Base-by-base conservation (phyloP, 2,329 filamentous ascomycete genomes). In the Capronia epimyces region DNA sequence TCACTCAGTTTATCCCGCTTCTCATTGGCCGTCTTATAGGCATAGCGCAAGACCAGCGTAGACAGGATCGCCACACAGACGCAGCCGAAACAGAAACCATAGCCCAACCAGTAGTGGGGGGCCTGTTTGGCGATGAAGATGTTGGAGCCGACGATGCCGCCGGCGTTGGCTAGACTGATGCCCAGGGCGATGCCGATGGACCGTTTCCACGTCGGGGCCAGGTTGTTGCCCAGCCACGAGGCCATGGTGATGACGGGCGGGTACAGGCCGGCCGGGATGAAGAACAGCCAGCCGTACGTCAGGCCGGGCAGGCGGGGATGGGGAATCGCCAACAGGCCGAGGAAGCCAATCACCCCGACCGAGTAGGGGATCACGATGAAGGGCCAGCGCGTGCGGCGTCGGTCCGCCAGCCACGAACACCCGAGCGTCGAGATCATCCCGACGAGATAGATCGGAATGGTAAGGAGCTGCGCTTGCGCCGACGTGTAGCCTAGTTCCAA, bases 181-280 rank as follows among this genome's bases (percentile, higher is more conserved):
- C 82, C 79, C 12, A 85, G 68, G 0, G 81, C 82, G 43, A 83
- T 86, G 1, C 80, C 81, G 2, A 82, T 80, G 1, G 81, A 81
- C 0, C 84, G 74, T 65, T 87, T 87, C 0, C 82, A 85, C 65
- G 86, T 82, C 0, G 82, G 82, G 0, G 80, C 82, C 0, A 87
- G 80, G 52, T 87, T 87, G 64, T 85, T 85, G 1, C 83, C 83
- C 0, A 83, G 80, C 83, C 84, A 86, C 1, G 79, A 82, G 0
- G 87, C 71, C 0, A 82, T 81, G 0, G 67, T 56, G 22, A 74
- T 77, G 32, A 58, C 53, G 0, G 80, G 77, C 0, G 82, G 81
- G 62, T 85, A 87, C 54, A 87, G 85, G 0, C 84, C 84, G 0
- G 76, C 81, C 0, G 81, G 80, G 0, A 81, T 79, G 21, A 64